Percentiles rank a stretch among this genome's conserved stretches.
These are phyloP conservation scores for Cercophora newfieldiana DNA, from an alignment of 495 filamentous ascomycete species.

Conservation along the genomic window DNA sequence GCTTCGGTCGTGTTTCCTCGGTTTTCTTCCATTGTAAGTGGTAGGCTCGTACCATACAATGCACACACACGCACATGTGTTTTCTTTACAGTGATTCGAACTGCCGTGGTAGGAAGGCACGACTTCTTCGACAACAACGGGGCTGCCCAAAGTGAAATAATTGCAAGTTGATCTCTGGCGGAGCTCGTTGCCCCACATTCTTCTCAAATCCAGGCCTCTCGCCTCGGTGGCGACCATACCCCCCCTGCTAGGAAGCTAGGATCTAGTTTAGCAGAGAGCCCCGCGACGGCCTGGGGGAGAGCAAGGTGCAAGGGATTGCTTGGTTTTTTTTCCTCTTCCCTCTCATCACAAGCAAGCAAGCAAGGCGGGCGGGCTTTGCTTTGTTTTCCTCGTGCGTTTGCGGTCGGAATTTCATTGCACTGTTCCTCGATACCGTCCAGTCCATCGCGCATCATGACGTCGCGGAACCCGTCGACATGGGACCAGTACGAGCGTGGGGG, in stretches of 20 bases:
- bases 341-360: not conserved
- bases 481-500: constrained; percentile 47
- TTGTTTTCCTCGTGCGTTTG: not conserved
- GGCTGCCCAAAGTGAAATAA: not conserved
- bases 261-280: constrained; percentile 1
- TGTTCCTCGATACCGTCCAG: not conserved
- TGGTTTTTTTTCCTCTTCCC: not conserved
- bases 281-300: constrained; percentile 6
- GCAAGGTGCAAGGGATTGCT: constrained; percentile 4
- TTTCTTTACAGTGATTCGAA: too few species aligned
- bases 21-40: too few species aligned
- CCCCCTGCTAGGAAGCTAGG: not conserved
- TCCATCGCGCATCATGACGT: constrained; percentile 25
- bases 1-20: not conserved
- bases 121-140: too few species aligned
- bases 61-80: too few species aligned
- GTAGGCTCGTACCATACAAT: too few species aligned
- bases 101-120: too few species aligned
- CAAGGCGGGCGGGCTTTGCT: not conserved
- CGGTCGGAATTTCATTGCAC: not conserved
- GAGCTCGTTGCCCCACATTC: not conserved
- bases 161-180: not conserved
- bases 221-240: not conserved
- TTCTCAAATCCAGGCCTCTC: not conserved
- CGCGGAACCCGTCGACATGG: constrained; percentile 54